phyloP scores from a whole-genome alignment of 768 basidiomycete species.

The Leccinum subgranulosum region DNA sequence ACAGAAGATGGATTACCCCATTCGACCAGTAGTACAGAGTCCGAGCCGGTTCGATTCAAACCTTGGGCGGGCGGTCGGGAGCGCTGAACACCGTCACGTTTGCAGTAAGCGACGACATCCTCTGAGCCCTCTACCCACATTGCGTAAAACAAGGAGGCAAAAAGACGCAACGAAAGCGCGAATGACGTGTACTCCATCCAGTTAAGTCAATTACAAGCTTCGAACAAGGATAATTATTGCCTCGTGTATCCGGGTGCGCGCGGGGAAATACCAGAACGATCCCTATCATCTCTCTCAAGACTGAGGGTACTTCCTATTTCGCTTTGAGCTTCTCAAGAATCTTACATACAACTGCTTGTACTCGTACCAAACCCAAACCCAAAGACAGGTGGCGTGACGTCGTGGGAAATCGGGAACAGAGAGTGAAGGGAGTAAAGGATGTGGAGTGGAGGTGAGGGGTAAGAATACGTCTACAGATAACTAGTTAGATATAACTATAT shows the following conservation, averaged over 20 bases:
- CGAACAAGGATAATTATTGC: not conserved
- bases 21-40: not conserved
- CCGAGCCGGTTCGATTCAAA: not conserved
- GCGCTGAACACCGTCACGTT: no score
- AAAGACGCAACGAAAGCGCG: not conserved
- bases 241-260: not conserved
- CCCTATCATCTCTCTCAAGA: not conserved
- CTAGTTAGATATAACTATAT: slow-evolving; percentile 34
- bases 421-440: not conserved
- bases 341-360: not conserved
- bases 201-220: not conserved
- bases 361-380: not conserved
- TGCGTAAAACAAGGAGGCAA: no score
- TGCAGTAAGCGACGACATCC: no score
- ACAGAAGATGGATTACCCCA: not conserved
- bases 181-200: not conserved
- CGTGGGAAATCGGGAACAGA: not conserved
- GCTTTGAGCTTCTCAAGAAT: not conserved
- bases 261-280: not conserved
- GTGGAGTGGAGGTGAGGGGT: not conserved
- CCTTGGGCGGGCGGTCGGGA: no score
- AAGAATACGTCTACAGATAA: slow-evolving; percentile 11
- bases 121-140: no score
- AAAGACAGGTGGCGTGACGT: not conserved
- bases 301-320: not conserved